These are phyloP conservation scores for Fraxinus greggii DNA, from an alignment of 305 asterid genomes.

Conservation along the genomic window DNA sequence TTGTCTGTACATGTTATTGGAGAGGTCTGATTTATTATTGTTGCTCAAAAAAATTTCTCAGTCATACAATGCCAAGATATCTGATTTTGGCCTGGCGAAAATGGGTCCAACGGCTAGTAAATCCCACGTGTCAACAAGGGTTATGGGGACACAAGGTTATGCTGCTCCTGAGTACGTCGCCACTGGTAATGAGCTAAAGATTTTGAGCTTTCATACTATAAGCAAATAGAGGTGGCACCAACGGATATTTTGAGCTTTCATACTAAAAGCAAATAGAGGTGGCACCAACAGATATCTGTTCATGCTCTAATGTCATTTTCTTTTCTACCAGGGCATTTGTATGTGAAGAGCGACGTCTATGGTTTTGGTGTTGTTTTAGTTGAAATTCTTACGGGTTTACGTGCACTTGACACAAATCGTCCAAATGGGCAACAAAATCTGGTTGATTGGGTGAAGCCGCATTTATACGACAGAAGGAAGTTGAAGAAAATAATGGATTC, in stretches of 20 bases:
- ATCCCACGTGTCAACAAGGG: slow-evolving; percentile 68
- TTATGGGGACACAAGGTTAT: slow-evolving; percentile 73
- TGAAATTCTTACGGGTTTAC: slow-evolving; percentile 66
- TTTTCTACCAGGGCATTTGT: slow-evolving; percentile 56
- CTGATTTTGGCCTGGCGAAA: slow-evolving; percentile 77
- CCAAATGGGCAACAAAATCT: slow-evolving; percentile 50
- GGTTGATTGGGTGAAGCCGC: slow-evolving; percentile 72
- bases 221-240: background rate
- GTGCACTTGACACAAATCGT: slow-evolving; percentile 58
- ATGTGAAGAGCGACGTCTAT: slow-evolving; percentile 78
- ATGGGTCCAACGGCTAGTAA: slow-evolving; percentile 68
- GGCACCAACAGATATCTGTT: background rate
- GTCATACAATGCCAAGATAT: slow-evolving; percentile 69
- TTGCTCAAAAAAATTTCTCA: slow-evolving; percentile 22
- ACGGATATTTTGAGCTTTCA: background rate
- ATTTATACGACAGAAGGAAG: slow-evolving; percentile 50
- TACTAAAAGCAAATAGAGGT: background rate
- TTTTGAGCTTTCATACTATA: background rate
- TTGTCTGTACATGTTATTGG: background rate
- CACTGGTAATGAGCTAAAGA: slow-evolving; percentile 44
- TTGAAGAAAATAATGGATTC: slow-evolving; percentile 61
- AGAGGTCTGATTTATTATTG: background rate
- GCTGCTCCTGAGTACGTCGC: slow-evolving; percentile 84
- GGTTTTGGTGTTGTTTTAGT: slow-evolving; percentile 72
- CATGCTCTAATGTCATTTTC: background rate